These are phyloP conservation scores for Chlamydomonas sp. DNA, from an alignment of 139 green algal species.

Conservation along the genomic window DNA sequence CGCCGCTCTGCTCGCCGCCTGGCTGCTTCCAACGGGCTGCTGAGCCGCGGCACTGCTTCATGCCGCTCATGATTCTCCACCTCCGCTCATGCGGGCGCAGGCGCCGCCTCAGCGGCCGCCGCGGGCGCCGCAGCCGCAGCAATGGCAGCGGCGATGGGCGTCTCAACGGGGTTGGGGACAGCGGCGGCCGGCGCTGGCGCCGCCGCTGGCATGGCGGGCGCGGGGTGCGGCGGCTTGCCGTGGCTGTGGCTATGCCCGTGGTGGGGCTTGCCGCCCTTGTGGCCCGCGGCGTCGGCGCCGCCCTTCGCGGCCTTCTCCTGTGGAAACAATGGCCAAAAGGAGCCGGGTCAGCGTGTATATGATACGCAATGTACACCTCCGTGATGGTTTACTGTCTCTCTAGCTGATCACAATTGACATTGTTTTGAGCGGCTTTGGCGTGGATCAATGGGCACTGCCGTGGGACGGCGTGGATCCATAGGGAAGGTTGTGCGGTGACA, in stretches of 20 bases:
- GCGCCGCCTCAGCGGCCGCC: not conserved
- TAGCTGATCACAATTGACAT: not conserved
- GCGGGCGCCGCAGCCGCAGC: too few relatives aligned
- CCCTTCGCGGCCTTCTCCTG: constrained; percentile 22
- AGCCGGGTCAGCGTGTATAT: not conserved
- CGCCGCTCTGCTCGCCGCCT: too few relatives aligned
- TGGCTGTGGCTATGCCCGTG: not conserved
- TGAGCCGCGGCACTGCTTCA: too few relatives aligned
- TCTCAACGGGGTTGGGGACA: not conserved
- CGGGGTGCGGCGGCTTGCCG: too few relatives aligned
- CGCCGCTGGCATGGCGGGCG: too few relatives aligned
- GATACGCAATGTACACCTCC: not conserved
- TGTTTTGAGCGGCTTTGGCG: too few relatives aligned
- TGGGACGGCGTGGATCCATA: too few relatives aligned
- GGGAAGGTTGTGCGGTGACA: too few relatives aligned
- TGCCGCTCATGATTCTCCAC: too few relatives aligned
- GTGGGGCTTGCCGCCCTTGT: not conserved
- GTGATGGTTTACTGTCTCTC: not conserved
- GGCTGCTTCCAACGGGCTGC: too few relatives aligned
- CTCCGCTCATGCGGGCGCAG: not conserved
- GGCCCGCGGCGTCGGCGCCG: not conserved
- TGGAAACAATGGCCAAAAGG: not conserved
- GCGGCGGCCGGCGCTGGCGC: not conserved
- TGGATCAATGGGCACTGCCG: too few relatives aligned
- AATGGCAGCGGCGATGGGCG: not conserved